phyloP scores from a whole-genome alignment of 805 yeast genomes.

The Myxozyma neotropica region DNA sequence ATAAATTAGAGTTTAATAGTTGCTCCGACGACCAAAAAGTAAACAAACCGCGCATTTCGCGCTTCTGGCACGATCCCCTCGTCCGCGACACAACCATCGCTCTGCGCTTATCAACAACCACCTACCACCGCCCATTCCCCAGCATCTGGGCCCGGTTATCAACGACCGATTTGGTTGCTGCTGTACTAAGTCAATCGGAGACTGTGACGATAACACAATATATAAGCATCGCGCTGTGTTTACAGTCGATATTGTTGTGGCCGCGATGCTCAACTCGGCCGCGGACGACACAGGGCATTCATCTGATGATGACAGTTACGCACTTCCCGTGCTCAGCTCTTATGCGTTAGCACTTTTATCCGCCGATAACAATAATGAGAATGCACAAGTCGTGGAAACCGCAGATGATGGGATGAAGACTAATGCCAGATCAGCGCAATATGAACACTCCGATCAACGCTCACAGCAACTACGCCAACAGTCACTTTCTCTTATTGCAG shows the following conservation, averaged over 20 bases:
- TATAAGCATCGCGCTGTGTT: background rate
- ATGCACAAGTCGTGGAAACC: background rate
- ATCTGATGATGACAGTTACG: conserved; percentile 49
- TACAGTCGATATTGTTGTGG: background rate
- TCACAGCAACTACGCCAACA: background rate
- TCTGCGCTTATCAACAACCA: background rate
- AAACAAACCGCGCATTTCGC: conserved; percentile 1
- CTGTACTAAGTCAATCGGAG: too few species aligned
- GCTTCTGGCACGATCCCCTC: background rate
- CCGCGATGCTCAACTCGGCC: background rate
- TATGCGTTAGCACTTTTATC: conserved; percentile 58
- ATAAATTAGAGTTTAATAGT: background rate
- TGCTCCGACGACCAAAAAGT: background rate
- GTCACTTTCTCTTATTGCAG: background rate
- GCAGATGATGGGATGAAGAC: background rate
- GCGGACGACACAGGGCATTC: conserved; percentile 22
- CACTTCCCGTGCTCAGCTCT: conserved; percentile 63
- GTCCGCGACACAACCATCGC: conserved; percentile 1
- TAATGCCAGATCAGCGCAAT: background rate
- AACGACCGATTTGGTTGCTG: too few species aligned
- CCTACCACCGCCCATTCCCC: too few species aligned
- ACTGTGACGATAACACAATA: too few species aligned
- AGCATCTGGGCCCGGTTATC: too few species aligned
- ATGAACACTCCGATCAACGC: background rate
- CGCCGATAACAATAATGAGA: conserved; percentile 21